A percentile compares a stretch with the other conserved stretches of the same genome.
Conservation (phyloP, 345 rosid species). For the Abelmoschus esculentus region DNA sequence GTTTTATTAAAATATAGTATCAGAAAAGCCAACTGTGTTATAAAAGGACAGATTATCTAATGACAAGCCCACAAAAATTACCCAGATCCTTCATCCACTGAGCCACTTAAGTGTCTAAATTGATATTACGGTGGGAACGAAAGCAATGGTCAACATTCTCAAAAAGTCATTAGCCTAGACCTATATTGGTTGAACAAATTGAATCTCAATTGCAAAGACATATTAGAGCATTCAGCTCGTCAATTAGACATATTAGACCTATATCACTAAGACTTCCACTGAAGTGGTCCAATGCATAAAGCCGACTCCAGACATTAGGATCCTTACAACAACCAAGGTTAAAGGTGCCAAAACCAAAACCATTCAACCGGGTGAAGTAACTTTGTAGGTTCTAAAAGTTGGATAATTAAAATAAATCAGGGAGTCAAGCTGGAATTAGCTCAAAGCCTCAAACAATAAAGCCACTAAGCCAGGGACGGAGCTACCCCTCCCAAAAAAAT, state of each 20-base stretch:
- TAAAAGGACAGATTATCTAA: neutral
- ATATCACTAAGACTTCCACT: neutral
- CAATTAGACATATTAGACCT: neutral
- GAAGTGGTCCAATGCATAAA: neutral
- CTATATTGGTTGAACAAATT: neutral
- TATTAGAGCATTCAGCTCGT: neutral
- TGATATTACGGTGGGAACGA: neutral
- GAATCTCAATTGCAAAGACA: neutral
- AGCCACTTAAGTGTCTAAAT: neutral
- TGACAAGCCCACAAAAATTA: neutral
- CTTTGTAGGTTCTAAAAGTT: neutral
- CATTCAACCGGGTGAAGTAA: neutral
- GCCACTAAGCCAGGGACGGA: too few relatives aligned
- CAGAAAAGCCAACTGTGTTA: neutral
- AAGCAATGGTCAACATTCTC: neutral
- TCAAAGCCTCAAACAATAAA: too few relatives aligned
- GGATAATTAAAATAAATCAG: too few relatives aligned
- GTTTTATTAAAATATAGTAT: neutral
- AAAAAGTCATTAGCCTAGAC: neutral
- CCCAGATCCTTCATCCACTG: neutral
- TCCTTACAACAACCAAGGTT: neutral
- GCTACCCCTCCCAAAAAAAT: too few relatives aligned
- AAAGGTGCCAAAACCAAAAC: neutral
- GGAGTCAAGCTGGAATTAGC: too few relatives aligned
- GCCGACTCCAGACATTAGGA: neutral